These are phyloP conservation scores for Ogataea allantospora DNA, from an alignment of 805 yeast species.

Conservation along the genomic window DNA sequence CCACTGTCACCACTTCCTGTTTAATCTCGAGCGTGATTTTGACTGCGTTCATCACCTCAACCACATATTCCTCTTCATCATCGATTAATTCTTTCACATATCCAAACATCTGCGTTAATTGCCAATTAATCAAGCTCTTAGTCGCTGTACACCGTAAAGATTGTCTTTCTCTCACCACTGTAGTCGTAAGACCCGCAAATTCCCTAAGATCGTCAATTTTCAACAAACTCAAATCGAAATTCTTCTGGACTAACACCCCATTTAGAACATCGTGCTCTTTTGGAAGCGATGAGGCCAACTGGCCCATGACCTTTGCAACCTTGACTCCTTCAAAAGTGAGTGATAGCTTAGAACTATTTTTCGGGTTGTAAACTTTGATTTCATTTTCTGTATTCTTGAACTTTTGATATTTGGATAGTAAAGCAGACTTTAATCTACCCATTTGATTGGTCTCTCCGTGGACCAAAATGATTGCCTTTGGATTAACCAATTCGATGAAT, in stretches of 20 bases:
- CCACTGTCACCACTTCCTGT: constrained; percentile 57
- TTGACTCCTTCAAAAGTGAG: constrained; percentile 81
- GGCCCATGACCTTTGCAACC: constrained; percentile 69
- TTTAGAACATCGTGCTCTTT: constrained; percentile 46
- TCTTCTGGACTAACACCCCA: constrained; percentile 88
- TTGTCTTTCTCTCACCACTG: constrained; percentile 81
- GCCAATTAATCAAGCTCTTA: constrained; percentile 80
- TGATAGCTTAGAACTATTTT: constrained; percentile 78
- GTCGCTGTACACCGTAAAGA: constrained; percentile 76
- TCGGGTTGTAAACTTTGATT: constrained; percentile 87
- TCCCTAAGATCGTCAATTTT: constrained; percentile 87
- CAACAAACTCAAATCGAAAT: constrained; percentile 80
- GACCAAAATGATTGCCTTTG: constrained; percentile 82
- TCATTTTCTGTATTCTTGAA: constrained; percentile 85
- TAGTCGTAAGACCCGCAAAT: constrained; percentile 81
- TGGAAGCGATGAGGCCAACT: constrained; percentile 47
- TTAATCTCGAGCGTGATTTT: constrained; percentile 46
- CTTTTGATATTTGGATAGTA: constrained; percentile 79
- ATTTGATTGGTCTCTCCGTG: constrained; percentile 98
- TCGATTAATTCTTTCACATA: constrained; percentile 62
- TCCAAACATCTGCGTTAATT: constrained; percentile 94
- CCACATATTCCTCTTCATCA: constrained; percentile 46
- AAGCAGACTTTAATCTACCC: constrained; percentile 94
- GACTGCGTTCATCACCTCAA: constrained; percentile 65
- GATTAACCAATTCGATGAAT: constrained; percentile 84